Evolutionary conservation across 1,139 yeast species (phyloP), one percentile per base, ranked within the genome.

Genomic region (Blastobotrys raffinosifermentans): DNA sequence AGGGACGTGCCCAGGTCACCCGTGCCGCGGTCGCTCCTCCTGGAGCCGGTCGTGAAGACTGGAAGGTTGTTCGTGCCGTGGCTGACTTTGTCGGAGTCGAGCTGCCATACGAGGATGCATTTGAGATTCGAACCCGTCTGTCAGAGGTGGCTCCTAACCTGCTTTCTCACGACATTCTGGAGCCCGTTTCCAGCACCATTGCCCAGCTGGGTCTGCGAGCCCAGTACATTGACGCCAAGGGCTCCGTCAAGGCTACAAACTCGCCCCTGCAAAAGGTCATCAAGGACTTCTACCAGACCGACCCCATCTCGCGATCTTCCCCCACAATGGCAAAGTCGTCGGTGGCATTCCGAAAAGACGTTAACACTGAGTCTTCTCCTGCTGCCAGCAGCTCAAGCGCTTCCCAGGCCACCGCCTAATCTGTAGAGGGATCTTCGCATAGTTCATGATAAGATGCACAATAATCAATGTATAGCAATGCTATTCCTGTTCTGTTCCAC

Each of bases 1-100:
- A 85, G 66, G 95, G 95, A 50, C 79, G 95, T 60, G 76, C 87
- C 9, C 95, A 85, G 69, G 66, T 72, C 42, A 82, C 94, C 3
- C 75, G 93, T 52, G 94, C 95, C 34, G 93, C 94, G 27, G 80
- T 86, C 17, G 84, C 81, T 46, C 80, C 94, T n/a, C 94, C 94
- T 37, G 94, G 93, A 27, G 83, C 76, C 38, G 94, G 94, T 31
- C 80, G 95, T 61, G 94, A 85, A 64, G 95, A 85, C 65, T 85
- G 95, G 95, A 80, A 81, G 69, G 80, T 85, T 49, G 64, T 85
- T 53, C 77, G 93, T 63, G 95, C 94, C 7, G 72, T 83, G 43
- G 76, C 85, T 37, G 94, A 85, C 63, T 84, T 81, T 58, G 68
- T 85, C 53, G 78, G 77, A 38, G 74, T 73, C 29, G 67, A 81